These are phyloP conservation scores for Seminavis robusta DNA, from an alignment of 108 stramenopile genomes.

Conservation along the genomic window DNA sequence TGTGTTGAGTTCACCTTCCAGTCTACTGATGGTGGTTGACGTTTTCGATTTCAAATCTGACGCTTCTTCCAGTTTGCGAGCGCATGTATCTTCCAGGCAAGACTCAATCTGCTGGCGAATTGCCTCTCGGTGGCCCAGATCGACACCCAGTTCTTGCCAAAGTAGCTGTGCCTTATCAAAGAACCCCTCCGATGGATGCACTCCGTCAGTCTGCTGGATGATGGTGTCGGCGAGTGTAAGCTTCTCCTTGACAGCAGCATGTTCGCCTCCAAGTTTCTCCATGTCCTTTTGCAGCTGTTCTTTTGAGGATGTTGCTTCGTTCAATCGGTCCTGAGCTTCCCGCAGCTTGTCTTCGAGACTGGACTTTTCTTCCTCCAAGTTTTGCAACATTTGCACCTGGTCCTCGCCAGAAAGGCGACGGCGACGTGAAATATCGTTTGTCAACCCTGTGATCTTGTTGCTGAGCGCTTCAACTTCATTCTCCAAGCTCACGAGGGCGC, in stretches of 20 bases:
- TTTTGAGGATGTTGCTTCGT: background rate
- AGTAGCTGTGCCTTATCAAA: slow-evolving; percentile 48
- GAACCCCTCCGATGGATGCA: slow-evolving; percentile 30
- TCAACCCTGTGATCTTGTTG: slow-evolving; percentile 30
- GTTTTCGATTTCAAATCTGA: slow-evolving; percentile 26
- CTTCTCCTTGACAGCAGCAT: slow-evolving; percentile 36
- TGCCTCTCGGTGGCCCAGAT: slow-evolving; percentile 35
- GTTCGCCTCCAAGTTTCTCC: slow-evolving; percentile 12
- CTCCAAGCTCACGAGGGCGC: slow-evolving; percentile 63
- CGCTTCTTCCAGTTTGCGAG: slow-evolving; percentile 46
- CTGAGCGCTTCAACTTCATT: slow-evolving; percentile 53
- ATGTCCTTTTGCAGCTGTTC: background rate
- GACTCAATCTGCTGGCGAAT: slow-evolving; percentile 37
- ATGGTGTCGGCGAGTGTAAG: slow-evolving; percentile 43
- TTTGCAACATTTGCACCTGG: slow-evolving; percentile 21
- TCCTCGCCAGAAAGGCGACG: slow-evolving; percentile 32
- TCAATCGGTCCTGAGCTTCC: background rate
- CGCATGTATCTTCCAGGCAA: slow-evolving; percentile 64
- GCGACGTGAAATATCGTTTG: slow-evolving; percentile 41
- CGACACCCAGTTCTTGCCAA: slow-evolving; percentile 55
- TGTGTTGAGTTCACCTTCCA: slow-evolving; percentile 15
- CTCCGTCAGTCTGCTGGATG: slow-evolving; percentile 28
- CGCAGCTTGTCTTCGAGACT: slow-evolving; percentile 1
- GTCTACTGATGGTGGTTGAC: slow-evolving; percentile 18
- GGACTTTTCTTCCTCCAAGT: slow-evolving; percentile 4